Evolutionary conservation across 805 yeast species (phyloP).

Genomic region (Komagataella kurtzmanii): DNA sequence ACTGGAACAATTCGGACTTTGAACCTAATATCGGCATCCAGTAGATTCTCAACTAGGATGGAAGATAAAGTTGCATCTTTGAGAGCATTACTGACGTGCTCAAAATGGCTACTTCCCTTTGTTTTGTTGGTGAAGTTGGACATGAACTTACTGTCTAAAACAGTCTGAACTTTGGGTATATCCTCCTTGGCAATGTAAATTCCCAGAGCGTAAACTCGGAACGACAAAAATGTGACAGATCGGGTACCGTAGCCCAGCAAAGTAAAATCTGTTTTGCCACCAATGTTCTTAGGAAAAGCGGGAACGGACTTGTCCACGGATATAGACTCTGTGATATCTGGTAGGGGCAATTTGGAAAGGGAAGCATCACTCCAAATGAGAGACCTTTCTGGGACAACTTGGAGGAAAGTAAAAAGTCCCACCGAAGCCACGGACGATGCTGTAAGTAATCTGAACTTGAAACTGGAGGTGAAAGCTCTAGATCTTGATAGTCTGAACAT

Average conservation of each 20-base stretch:
- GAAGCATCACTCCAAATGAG: neutral
- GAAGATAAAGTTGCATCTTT: constrained; percentile 38
- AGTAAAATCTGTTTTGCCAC: constrained; percentile 21
- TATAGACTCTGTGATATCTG: constrained; percentile 6
- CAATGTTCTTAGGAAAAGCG: constrained; percentile 13
- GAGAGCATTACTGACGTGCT: constrained; percentile 28
- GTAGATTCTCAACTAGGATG: constrained; percentile 38
- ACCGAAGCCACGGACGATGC: neutral
- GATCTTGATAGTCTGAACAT: neutral
- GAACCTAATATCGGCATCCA: constrained; percentile 48
- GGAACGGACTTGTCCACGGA: constrained; percentile 15
- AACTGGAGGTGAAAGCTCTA: neutral
- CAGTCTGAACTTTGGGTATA: constrained; percentile 20
- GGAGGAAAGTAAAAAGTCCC: neutral
- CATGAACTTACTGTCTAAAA: constrained; percentile 29
- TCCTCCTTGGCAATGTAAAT: constrained; percentile 62
- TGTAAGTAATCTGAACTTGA: neutral
- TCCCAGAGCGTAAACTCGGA: constrained; percentile 84
- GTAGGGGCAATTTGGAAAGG: constrained; percentile 1
- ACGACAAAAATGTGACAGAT: constrained; percentile 65
- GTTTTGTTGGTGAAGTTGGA: constrained; percentile 15
- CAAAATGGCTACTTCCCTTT: constrained; percentile 9
- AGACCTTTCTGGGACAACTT: neutral
- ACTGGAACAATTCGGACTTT: constrained; percentile 73
- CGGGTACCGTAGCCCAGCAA: constrained; percentile 75